Percentiles rank a stretch among this genome's conserved stretches.
Conservation (phyloP, 371 early-diverging fungal species). For the Mucor sp. region DNA sequence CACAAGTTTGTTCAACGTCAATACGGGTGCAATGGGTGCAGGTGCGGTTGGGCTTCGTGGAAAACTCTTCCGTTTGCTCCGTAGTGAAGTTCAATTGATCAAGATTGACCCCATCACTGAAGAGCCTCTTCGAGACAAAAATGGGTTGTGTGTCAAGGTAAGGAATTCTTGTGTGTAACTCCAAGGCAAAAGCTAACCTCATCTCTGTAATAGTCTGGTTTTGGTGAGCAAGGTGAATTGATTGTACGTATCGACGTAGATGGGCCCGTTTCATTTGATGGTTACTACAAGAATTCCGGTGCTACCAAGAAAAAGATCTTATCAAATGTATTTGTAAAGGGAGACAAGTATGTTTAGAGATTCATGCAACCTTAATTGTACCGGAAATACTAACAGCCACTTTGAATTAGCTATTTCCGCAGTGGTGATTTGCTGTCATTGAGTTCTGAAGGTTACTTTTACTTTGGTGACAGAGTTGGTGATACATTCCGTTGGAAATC, state of each 20-base stretch:
- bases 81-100: slow-evolving; percentile 28
- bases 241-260: slow-evolving; percentile 35
- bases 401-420: slow-evolving; percentile 53
- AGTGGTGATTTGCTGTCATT: slow-evolving; percentile 68
- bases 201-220: slow-evolving; percentile 17
- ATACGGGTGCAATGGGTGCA: slow-evolving; percentile 46
- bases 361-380: background rate
- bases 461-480: slow-evolving; percentile 75
- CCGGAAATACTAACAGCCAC: background rate
- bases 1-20: slow-evolving; percentile 45
- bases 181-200: background rate
- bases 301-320: slow-evolving; percentile 55
- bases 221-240: slow-evolving; percentile 57
- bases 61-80: slow-evolving; percentile 17
- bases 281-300: slow-evolving; percentile 45
- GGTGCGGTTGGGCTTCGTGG: slow-evolving; percentile 60
- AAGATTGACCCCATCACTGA: slow-evolving; percentile 47
- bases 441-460: slow-evolving; percentile 61
- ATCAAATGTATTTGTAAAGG: slow-evolving; percentile 31
- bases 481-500: slow-evolving; percentile 79
- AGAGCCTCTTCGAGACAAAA: slow-evolving; percentile 36
- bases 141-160: slow-evolving; percentile 51
- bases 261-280: slow-evolving; percentile 27
- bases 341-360: slow-evolving; percentile 19
- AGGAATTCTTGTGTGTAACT: background rate